A percentile compares a stretch with the other conserved stretches of the same genome.
Evolutionary conservation across 1,284 basidiomycete genomes (phyloP).

Genomic region (Cystobasidium pallidum): DNA sequence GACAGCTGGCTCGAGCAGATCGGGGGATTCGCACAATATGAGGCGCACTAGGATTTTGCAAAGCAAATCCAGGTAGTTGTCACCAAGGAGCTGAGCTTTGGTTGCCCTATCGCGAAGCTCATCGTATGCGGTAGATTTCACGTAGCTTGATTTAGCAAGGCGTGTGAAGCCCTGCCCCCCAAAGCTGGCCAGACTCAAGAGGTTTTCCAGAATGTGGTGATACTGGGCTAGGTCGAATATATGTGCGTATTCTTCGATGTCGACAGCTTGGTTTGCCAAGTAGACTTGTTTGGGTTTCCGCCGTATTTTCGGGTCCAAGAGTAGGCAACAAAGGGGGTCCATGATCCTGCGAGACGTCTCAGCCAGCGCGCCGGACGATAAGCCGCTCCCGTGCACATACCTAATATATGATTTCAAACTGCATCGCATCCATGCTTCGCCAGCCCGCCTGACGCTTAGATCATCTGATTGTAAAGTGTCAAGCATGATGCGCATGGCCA

Average conservation of each 20-base stretch:
- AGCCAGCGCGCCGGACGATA: too few species aligned
- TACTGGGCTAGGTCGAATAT: slow-evolving; percentile 76
- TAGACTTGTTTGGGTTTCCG: slow-evolving; percentile 62
- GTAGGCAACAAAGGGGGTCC: slow-evolving; percentile 79
- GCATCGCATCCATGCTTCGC: slow-evolving; percentile 94
- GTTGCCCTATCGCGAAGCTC: slow-evolving; percentile 63
- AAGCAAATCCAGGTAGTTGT: slow-evolving; percentile 74
- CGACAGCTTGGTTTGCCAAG: slow-evolving; percentile 68
- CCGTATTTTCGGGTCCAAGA: slow-evolving; percentile 70
- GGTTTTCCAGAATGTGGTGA: slow-evolving; percentile 68
- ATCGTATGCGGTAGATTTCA: slow-evolving; percentile 67
- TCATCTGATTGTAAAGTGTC: slow-evolving; percentile 78
- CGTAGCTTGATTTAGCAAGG: slow-evolving; percentile 65
- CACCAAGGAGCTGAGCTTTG: slow-evolving; percentile 52
- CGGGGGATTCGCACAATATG: slow-evolving; percentile 19
- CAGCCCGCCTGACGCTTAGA: slow-evolving; percentile 71
- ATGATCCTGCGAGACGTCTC: slow-evolving; percentile 65
- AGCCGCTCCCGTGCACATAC: slow-evolving; percentile 59
- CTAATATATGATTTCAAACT: slow-evolving; percentile 86
- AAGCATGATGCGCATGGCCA: slow-evolving; percentile 83
- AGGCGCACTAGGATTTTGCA: slow-evolving; percentile 63
- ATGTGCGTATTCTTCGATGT: slow-evolving; percentile 69
- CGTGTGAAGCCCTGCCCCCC: slow-evolving; percentile 85
- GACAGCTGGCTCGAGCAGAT: slow-evolving; percentile 61
- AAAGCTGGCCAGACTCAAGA: slow-evolving; percentile 77